phyloP scores from a whole-genome alignment of 805 yeast species.

The Metschnikowia henanensis region DNA sequence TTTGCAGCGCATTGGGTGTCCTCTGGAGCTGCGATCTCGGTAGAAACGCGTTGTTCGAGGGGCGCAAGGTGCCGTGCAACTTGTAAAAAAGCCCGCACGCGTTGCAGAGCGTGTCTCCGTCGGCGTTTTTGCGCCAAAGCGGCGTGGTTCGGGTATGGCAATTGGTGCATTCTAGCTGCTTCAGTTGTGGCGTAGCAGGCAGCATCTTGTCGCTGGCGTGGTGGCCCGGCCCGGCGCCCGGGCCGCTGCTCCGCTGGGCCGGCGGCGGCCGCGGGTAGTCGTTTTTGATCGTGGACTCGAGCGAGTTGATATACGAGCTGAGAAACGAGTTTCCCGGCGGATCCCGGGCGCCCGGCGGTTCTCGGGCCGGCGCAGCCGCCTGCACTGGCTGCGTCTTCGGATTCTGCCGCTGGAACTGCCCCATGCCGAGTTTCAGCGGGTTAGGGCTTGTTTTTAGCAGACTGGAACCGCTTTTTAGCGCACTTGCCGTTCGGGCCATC shows the following conservation, averaged over 20 bases:
- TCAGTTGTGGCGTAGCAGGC: constrained; percentile 13
- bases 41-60: constrained; percentile 27
- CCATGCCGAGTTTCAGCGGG: neutral
- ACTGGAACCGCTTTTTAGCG: no score
- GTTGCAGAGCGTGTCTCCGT: constrained; percentile 44
- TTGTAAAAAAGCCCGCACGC: constrained; percentile 48
- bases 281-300: constrained; percentile 36
- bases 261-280: constrained; percentile 20
- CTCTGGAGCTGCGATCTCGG: neutral
- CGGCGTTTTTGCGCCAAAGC: constrained; percentile 42
- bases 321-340: constrained; percentile 25
- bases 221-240: constrained; percentile 7
- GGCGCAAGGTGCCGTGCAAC: constrained; percentile 45
- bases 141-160: constrained; percentile 47
- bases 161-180: constrained; percentile 38
- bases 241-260: constrained; percentile 11
- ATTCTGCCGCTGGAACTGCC: neutral
- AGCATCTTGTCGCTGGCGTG: constrained; percentile 13
- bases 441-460: neutral
- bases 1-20: neutral
- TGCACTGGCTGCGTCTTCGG: neutral
- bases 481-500: neutral
- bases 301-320: constrained; percentile 38
- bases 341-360: neutral
- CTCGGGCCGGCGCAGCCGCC: neutral